A percentile compares a stretch with the other conserved stretches of the same genome.
phyloP scores from a whole-genome alignment of 352 stramenopile species.

The Globisporangium polare region DNA sequence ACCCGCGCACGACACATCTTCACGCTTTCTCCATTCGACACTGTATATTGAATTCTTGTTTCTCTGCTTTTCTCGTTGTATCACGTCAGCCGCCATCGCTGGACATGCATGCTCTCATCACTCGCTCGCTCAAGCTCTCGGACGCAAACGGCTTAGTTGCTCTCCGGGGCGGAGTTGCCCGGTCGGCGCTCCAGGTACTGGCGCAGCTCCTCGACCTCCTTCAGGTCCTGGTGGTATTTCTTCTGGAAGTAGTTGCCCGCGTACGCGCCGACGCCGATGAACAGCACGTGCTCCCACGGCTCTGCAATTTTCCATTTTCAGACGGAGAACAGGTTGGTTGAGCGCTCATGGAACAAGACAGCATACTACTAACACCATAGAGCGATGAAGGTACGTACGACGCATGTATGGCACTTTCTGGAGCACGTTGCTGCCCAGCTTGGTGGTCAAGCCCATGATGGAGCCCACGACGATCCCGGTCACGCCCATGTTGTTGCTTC shows the following conservation, averaged over 20 bases:
- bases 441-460: slow-evolving; percentile 76
- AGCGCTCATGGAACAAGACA: not conserved
- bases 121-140: no score
- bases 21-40: slow-evolving; percentile 1
- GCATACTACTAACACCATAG: not conserved
- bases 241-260: slow-evolving; percentile 64
- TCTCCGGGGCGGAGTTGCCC: slow-evolving; percentile 29
- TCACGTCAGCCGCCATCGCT: not conserved
- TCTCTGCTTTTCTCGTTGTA: not conserved
- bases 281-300: slow-evolving; percentile 76
- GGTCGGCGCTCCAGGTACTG: slow-evolving; percentile 63
- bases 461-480: slow-evolving; percentile 62
- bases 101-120: no score
- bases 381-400: slow-evolving; percentile 37
- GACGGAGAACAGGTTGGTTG: not conserved
- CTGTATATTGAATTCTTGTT: not conserved
- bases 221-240: slow-evolving; percentile 69
- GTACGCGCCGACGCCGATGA: slow-evolving; percentile 60
- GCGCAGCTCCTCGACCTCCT: slow-evolving; percentile 74
- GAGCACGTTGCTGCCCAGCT: slow-evolving; percentile 77
- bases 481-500: slow-evolving; percentile 52
- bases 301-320: slow-evolving; percentile 27
- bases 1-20: no score
- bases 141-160: slow-evolving; percentile 36
- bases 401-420: slow-evolving; percentile 84